A percentile compares a stretch with the other conserved stretches of the same genome.
Conservation (phyloP, 495 filamentous ascomycete genomes). For the Echria macrotheca region DNA sequence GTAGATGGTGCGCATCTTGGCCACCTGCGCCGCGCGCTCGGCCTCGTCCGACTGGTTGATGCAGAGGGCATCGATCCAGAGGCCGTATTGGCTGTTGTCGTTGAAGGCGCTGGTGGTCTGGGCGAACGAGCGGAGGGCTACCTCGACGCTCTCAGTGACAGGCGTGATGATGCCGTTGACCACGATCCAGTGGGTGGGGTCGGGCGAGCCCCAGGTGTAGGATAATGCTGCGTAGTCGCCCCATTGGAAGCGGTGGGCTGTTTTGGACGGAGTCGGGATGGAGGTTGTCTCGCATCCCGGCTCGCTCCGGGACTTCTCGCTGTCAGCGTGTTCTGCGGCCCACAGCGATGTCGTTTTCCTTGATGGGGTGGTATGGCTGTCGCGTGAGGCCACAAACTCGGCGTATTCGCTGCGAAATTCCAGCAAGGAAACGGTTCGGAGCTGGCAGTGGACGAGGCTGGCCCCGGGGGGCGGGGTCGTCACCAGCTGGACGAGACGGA, state of each 20-base stretch:
- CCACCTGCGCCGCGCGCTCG: not conserved
- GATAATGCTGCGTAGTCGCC: not conserved
- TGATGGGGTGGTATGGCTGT: too few relatives aligned
- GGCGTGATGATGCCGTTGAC: not conserved
- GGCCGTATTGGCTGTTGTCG: not conserved
- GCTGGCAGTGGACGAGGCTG: not conserved
- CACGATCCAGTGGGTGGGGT: not conserved
- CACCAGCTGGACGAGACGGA: too few relatives aligned
- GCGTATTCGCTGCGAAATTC: not conserved
- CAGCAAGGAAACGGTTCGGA: not conserved
- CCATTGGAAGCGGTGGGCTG: not conserved
- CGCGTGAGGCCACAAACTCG: too few relatives aligned
- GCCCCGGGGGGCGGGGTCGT: too few relatives aligned
- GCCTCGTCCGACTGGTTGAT: not conserved
- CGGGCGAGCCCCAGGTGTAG: not conserved
- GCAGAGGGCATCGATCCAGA: conserved; percentile 1
- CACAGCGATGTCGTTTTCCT: not conserved
- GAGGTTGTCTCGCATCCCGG: not conserved
- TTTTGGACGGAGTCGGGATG: not conserved
- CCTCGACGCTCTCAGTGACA: not conserved
- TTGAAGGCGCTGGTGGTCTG: not conserved
- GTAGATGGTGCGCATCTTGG: conserved; percentile 1
- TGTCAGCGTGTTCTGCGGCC: not conserved
- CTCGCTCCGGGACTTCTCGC: too few relatives aligned
- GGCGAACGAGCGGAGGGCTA: not conserved